Evolutionary conservation across 495 filamentous ascomycete genomes (phyloP).

Genomic region (Neurospora sp.): DNA sequence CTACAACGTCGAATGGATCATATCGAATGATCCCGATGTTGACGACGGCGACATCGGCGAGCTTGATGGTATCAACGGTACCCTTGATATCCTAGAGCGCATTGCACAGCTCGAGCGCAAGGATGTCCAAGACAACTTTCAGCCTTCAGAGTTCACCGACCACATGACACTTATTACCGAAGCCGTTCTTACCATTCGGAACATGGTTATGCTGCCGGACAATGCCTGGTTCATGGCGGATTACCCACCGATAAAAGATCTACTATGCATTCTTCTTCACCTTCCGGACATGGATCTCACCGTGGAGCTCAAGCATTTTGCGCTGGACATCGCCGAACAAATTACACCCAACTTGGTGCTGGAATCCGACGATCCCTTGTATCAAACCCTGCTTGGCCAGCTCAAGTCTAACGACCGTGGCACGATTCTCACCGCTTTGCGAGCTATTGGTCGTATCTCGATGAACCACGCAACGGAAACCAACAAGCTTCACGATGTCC

Average conservation of each 20-base stretch:
- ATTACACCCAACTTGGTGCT: conserved; percentile 70
- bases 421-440: conserved; percentile 71
- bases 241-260: conserved; percentile 61
- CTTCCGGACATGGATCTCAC: conserved; percentile 64
- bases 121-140: conserved; percentile 58
- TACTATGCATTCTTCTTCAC: conserved; percentile 70
- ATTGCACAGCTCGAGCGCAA: conserved; percentile 44
- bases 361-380: conserved; percentile 62
- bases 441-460: conserved; percentile 78
- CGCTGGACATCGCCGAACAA: conserved; percentile 87
- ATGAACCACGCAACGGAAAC: conserved; percentile 64
- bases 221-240: conserved; percentile 77
- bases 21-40: conserved; percentile 54
- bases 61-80: conserved; percentile 70
- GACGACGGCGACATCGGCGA: conserved; percentile 40
- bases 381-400: conserved; percentile 61
- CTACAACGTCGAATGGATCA: conserved; percentile 72
- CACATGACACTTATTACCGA: conserved; percentile 69
- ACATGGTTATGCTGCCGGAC: conserved; percentile 83
- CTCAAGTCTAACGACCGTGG: conserved; percentile 71
- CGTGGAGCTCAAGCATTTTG: conserved; percentile 83
- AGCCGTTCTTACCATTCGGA: conserved; percentile 77
- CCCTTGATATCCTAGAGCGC: conserved; percentile 59
- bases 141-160: conserved; percentile 62
- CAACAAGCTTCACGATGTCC: conserved; percentile 67